Evolutionary conservation across 2,329 filamentous ascomycete genomes (phyloP), one percentile per base, ranked within the genome.

Genomic region (Colletotrichum phormii): DNA sequence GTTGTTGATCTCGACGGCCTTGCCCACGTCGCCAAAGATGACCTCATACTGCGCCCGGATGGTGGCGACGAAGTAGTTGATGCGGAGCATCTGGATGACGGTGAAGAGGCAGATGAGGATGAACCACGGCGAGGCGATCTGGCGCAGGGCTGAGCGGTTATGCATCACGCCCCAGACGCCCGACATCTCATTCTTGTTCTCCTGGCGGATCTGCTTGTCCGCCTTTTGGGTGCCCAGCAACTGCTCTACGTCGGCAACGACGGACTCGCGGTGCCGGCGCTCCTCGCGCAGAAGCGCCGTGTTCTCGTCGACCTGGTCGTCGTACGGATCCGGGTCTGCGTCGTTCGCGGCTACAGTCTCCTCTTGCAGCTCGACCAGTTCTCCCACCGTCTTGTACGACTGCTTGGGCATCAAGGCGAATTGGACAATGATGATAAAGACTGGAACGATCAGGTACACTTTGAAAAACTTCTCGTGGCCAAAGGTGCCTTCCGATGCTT

Each of bases 41-140:
- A 91, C 92, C 57, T 91, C 89, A 82, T 97, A 97, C 81, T 98
- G 95, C 1, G 92, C 88, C 2, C 93, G 89, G 75, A 97, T 92
- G 2, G 95, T 97, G 4, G 95, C 94, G 65, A 98, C 94, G 80
- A 97, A 97, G 85, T 95, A 97, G 84, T 97, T 97, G 87, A 97
- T 97, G 35, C 93, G 89, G 2, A 91, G 92, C 91, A 93, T 94
- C 80, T 93, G 92, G 51, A 94, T 83, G 37, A 93, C 87, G 5
- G 94, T 97, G 80, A 97, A 96, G 24, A 95, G 82, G 5, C 94
- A 93, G 77, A 97, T 94, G 49, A 97, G 87, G 22, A 95, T 85
- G 81, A 97, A 98, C 95, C 95, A 98, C 0, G 92, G 92, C 2
- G 92, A 94, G 8, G 84, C 81, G 76, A 98, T 93, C 82, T 98